Evolutionary conservation across 2,329 filamentous ascomycete species (phyloP).

Genomic region (Alternaria novae-zelandiae): DNA sequence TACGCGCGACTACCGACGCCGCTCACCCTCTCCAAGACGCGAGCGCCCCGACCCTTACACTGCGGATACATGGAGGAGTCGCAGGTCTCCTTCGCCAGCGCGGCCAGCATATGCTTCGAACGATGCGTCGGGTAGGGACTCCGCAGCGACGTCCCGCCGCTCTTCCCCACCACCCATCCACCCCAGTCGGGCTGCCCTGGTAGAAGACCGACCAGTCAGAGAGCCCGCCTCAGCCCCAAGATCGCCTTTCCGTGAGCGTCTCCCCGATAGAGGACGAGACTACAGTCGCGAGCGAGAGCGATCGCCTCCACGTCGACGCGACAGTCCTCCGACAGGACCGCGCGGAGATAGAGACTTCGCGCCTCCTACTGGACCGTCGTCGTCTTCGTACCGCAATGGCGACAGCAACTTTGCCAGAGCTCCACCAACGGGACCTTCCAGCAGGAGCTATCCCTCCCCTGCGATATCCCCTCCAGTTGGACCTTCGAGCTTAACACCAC

Average conservation of each 20-base stretch:
- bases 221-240: constrained; percentile 41
- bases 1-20: constrained; percentile 57
- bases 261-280: constrained; percentile 38
- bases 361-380: constrained; percentile 46
- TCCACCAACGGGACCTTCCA: constrained; percentile 49
- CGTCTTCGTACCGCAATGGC: constrained; percentile 44
- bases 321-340: constrained; percentile 46
- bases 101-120: constrained; percentile 50
- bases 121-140: constrained; percentile 61
- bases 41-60: constrained; percentile 56
- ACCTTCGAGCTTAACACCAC: constrained; percentile 38
- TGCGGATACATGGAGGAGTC: constrained; percentile 59
- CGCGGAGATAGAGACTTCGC: constrained; percentile 46
- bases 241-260: constrained; percentile 45
- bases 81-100: constrained; percentile 59
- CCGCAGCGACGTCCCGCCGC: constrained; percentile 63
- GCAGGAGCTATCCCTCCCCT: constrained; percentile 44
- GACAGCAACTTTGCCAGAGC: constrained; percentile 44
- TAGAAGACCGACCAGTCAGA: constrained; percentile 35
- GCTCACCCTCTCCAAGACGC: constrained; percentile 60
- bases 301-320: constrained; percentile 47
- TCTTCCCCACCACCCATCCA: constrained; percentile 66
- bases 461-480: constrained; percentile 51
- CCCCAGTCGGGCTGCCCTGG: constrained; percentile 58
- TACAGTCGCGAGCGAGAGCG: constrained; percentile 36